Base-by-base conservation (phyloP, 192 early-diverging fungal species). In the Endogone sp. region DNA sequence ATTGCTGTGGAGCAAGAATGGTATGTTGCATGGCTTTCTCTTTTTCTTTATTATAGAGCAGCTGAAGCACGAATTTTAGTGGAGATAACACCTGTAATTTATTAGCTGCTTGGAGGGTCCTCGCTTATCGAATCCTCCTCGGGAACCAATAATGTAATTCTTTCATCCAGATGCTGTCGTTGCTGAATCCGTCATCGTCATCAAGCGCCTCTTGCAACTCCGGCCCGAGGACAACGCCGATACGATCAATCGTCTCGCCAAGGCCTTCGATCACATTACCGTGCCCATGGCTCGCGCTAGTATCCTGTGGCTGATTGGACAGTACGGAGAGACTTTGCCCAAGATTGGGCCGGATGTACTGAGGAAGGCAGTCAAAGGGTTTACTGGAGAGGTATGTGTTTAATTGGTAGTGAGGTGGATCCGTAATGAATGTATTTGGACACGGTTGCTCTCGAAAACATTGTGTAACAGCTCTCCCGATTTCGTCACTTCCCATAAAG, bases 271-370 rank as follows among this genome's bases (percentile, higher is more conserved):
- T 60, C 73, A 72, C 6, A 89, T 93, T 59, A 83, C 86, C 11
- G 82, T 85, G 13, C 86, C 91, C 8, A 78, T 77, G 60, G 96
- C 98, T 20, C 80, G 93, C 13, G 94, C 96, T 3, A 88, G 89
- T 27, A 87, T 98, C 20, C 82, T 96, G 64, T 93, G 93, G 86
- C 80, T 99, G 56, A 88, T 98, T 24, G 88, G 92, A 27, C 90
- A 95, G 65, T 90, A 97, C 82, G 76, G 84, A 24, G 75, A 81
- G 23, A 76, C 80, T 37, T 79, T 94, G 9, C 84, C 87, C 3
- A 75, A 77, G 8, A 75, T 91, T 3, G 91, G 89, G 6, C 90
- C 92, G 9, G 96, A 98, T 74, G 85, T 93, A 8, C 83, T 99
- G 32, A 86, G 96, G 23, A 79, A 83, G 56, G 87, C 85, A 3